Evolutionary conservation across 2,329 filamentous ascomycete species (phyloP).

Genomic region (Penicillium sp.): DNA sequence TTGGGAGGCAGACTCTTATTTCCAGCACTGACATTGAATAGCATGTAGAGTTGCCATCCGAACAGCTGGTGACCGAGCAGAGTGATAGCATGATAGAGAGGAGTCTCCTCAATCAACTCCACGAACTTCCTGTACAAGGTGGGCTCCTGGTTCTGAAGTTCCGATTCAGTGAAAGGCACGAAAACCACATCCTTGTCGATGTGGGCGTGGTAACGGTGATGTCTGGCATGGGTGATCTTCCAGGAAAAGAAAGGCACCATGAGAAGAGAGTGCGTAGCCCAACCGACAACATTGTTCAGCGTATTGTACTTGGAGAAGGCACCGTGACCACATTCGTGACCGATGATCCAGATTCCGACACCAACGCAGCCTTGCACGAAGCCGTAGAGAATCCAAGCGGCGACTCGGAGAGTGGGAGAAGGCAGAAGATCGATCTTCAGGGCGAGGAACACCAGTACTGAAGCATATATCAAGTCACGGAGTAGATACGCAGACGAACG

Average conservation of each 20-base stretch:
- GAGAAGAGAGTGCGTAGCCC: constrained; percentile 58
- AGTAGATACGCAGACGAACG: constrained; percentile 14
- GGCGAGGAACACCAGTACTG: constrained; percentile 12
- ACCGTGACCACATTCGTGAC: constrained; percentile 64
- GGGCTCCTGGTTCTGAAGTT: constrained; percentile 34
- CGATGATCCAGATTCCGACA: constrained; percentile 20
- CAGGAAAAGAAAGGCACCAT: constrained; percentile 67
- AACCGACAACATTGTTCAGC: constrained; percentile 59
- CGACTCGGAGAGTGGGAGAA: constrained; percentile 5
- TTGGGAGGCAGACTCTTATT: constrained; percentile 20
- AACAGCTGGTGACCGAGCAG: constrained; percentile 58
- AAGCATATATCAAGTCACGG: constrained; percentile 16
- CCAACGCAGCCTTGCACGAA: constrained; percentile 19
- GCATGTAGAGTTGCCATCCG: constrained; percentile 60
- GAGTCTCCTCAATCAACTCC: constrained; percentile 53
- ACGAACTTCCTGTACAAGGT: constrained; percentile 47
- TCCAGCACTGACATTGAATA: constrained; percentile 53
- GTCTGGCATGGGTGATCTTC: constrained; percentile 64
- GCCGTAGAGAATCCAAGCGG: constrained; percentile 13
- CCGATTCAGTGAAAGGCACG: constrained; percentile 47
- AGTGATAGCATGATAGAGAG: constrained; percentile 48
- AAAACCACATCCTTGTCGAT: constrained; percentile 63
- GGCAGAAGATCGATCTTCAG: constrained; percentile 16
- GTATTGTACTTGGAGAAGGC: constrained; percentile 54
- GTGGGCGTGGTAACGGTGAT: constrained; percentile 63